Percentiles rank a stretch among this genome's conserved stretches.
phyloP scores from a whole-genome alignment of 805 yeast species.

The Wickerhamomyces chambardii region DNA sequence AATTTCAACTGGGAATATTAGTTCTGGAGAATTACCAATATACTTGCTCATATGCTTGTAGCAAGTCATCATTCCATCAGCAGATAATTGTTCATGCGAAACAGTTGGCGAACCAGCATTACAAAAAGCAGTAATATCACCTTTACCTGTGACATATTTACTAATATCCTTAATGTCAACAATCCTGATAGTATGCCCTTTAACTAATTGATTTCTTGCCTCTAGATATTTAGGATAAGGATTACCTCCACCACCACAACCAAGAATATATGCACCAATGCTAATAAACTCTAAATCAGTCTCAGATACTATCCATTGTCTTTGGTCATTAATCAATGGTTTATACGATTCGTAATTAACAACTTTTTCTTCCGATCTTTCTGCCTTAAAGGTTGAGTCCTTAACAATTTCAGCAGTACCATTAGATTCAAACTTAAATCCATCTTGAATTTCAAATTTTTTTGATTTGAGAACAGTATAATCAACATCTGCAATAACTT shows the following conservation, averaged over 20 bases:
- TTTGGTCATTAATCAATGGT: slow-evolving; percentile 18
- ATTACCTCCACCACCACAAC: slow-evolving; percentile 44
- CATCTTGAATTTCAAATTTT: no score
- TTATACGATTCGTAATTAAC: slow-evolving; percentile 19
- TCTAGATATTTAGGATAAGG: slow-evolving; percentile 32
- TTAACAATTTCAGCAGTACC: slow-evolving; percentile 4
- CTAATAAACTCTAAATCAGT: slow-evolving; percentile 30
- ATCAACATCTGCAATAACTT: slow-evolving; percentile 30
- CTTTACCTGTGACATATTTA: slow-evolving; percentile 13
- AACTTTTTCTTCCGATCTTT: slow-evolving; percentile 3
- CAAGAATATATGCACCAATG: slow-evolving; percentile 38
- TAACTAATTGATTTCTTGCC: slow-evolving; percentile 21
- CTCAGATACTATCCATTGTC: slow-evolving; percentile 30
- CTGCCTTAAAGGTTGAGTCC: not conserved
- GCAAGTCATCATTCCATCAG: slow-evolving; percentile 24
- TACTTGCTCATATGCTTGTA: slow-evolving; percentile 21
- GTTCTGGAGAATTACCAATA: slow-evolving; percentile 21
- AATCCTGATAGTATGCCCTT: slow-evolving; percentile 25
- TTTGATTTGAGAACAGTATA: no score
- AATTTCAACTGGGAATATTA: slow-evolving; percentile 29
- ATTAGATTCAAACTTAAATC: slow-evolving; percentile 22
- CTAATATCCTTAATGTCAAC: slow-evolving; percentile 24
- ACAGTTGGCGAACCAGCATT: slow-evolving; percentile 35
- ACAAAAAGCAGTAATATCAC: slow-evolving; percentile 24
- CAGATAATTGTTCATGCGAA: slow-evolving; percentile 27